Percentiles rank a stretch among this genome's conserved stretches.
phyloP scores from a whole-genome alignment of 495 filamentous ascomycete genomes.

The Podospora anserina region DNA sequence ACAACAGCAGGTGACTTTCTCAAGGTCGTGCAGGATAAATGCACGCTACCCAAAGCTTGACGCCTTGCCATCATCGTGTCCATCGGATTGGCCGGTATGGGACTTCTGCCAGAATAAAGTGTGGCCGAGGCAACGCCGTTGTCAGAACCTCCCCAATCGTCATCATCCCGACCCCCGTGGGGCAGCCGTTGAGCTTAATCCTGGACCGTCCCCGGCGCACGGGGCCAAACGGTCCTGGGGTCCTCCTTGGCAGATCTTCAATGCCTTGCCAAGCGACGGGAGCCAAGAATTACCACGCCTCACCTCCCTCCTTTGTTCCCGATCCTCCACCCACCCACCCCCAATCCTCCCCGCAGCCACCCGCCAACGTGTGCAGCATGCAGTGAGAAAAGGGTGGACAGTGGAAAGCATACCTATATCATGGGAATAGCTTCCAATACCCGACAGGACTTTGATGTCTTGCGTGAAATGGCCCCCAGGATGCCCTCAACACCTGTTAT shows the following conservation, averaged over 20 bases:
- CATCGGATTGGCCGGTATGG: neutral
- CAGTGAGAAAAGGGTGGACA: slow-evolving; percentile 46
- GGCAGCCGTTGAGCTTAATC: slow-evolving; percentile 3
- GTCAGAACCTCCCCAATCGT: neutral
- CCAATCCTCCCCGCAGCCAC: slow-evolving; percentile 41
- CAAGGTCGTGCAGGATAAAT: neutral
- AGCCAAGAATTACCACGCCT: neutral
- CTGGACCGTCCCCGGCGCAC: neutral
- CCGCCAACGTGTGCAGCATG: slow-evolving; percentile 34
- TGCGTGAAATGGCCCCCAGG: neutral
- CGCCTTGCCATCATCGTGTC: neutral
- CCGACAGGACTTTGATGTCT: neutral
- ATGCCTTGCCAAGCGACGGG: neutral
- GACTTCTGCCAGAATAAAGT: slow-evolving; percentile 6
- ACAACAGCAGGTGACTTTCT: neutral
- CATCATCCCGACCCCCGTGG: slow-evolving; percentile 1
- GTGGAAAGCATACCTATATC: slow-evolving; percentile 6
- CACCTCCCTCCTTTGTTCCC: neutral
- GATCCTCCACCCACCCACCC: no score
- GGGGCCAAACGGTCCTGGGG: neutral
- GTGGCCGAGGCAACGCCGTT: slow-evolving; percentile 19
- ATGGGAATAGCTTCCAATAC: neutral
- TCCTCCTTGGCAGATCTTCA: neutral
- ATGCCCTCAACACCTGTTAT: neutral
- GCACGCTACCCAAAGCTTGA: neutral